Evolutionary conservation across 805 yeast genomes (phyloP), one percentile per base, ranked within the genome.

Genomic region (Saccharomycopsis lassenensis): DNA sequence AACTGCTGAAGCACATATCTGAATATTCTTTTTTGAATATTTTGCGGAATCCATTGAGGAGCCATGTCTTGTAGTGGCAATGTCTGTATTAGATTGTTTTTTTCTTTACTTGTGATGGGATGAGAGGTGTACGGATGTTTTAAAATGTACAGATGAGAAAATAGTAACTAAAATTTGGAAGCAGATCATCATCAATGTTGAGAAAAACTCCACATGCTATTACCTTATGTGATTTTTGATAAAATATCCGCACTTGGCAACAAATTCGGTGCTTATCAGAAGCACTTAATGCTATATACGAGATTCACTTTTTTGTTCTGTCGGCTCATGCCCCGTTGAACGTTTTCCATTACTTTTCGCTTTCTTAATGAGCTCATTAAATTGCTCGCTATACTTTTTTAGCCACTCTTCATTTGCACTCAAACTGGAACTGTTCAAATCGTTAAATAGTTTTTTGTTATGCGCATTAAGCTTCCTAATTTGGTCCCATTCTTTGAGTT

Each of bases 1-100:
- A 86, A 69, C 55, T 84, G 89, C 52, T 81, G 83, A 18, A 87
- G 67, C 4, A 86, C 72, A 55, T 84, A 85, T 29, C 81, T 72
- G 29, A 87, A 69, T 25, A 86, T 68, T 48, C 94, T 64, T 57
- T 82, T 80, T 50, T 86, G 95, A 28, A 87, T 65, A 56, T 80
- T 82, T 54, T 78, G 89, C 5, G 94, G 89, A 55, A 83, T 67
- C 93, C 94, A 84, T 15, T 33, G 45, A 4, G 46, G 46, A 33
- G 37, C 25, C 45, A 41, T 37, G 31, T n/a, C n/a, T n/a, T n/a
- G n/a, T n/a, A n/a, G n/a, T n/a, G 11, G 25, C 11, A 23, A 23
- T 23, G 25, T 11, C 11, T 11, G n/a, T 11, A n/a, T 23, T 23
- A 11, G 25, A n/a, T 23, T 23, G 25, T 11, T 11, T 23, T 23